Percentiles rank a stretch among this genome's conserved stretches.
Evolutionary conservation across 257 asterid genomes (phyloP).

Genomic region (Plantago ovata): DNA sequence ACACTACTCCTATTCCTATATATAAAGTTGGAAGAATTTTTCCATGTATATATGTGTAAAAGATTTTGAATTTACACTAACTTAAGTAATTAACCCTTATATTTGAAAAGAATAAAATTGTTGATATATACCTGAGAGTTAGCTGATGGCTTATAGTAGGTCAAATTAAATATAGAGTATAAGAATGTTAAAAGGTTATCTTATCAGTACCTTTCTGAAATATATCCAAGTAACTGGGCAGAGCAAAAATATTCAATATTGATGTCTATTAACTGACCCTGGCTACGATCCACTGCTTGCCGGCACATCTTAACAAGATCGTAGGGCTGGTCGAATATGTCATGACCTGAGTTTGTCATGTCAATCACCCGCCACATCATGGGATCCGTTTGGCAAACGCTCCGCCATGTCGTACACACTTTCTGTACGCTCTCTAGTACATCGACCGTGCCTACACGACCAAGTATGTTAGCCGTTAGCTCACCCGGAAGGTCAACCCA

Average conservation of each 20-base stretch:
- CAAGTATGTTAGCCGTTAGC: constrained; percentile 9
- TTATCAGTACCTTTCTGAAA: constrained; percentile 12
- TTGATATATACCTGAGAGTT: no score
- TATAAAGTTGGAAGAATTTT: no score
- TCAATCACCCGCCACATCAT: constrained; percentile 17
- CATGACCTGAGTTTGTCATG: constrained; percentile 4
- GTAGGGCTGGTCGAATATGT: not conserved
- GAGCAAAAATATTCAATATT: constrained; percentile 8
- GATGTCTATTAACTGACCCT: constrained; percentile 17
- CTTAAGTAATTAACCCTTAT: no score
- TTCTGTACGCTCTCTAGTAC: constrained; percentile 9
- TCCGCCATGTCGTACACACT: constrained; percentile 21
- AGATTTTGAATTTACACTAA: no score
- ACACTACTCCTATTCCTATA: no score
- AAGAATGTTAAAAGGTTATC: no score
- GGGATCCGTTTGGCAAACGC: constrained; percentile 6
- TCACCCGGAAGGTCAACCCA: constrained; percentile 15
- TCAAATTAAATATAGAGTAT: no score
- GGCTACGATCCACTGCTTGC: constrained; percentile 21
- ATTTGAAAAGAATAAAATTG: no score
- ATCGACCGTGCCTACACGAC: constrained; percentile 1
- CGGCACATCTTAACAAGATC: constrained; percentile 10
- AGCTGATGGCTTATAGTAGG: no score
- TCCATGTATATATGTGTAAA: no score
- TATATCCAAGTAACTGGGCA: constrained; percentile 10